Percentiles rank a stretch among this genome's conserved stretches.
These are phyloP conservation scores for Cadophora gregata DNA, from an alignment of 2,329 filamentous ascomycete genomes.

Conservation along the genomic window DNA sequence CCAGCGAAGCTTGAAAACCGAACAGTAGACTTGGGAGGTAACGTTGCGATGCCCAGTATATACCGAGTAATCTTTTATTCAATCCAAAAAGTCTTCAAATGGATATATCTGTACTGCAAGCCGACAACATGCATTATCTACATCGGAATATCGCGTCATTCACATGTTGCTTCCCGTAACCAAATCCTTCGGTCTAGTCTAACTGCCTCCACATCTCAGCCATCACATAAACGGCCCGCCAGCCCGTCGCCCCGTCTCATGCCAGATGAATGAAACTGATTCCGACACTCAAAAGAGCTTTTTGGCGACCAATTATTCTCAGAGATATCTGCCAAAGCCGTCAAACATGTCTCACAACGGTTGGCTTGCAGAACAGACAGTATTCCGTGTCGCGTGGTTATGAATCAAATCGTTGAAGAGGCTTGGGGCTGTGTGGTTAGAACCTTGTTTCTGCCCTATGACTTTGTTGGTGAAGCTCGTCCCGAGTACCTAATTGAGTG, in stretches of 20 bases:
- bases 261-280: neutral
- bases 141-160: neutral
- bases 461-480: neutral
- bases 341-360: neutral
- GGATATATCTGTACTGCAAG: neutral
- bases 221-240: neutral
- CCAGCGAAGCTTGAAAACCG: neutral
- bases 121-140: neutral
- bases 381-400: neutral
- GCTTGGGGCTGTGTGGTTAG: neutral
- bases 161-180: neutral
- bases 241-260: neutral
- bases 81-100: neutral
- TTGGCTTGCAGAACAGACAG: neutral
- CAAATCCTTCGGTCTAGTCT: neutral
- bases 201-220: neutral
- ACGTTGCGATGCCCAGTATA: slow-evolving; percentile 7
- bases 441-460: neutral
- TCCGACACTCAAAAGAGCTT: neutral
- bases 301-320: neutral
- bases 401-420: neutral
- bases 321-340: neutral
- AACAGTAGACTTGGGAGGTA: neutral
- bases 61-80: neutral
- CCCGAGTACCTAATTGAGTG: neutral